Evolutionary conservation across 176 grass and related monocot genomes (phyloP).

Genomic region (Saccharum officinarum): DNA sequence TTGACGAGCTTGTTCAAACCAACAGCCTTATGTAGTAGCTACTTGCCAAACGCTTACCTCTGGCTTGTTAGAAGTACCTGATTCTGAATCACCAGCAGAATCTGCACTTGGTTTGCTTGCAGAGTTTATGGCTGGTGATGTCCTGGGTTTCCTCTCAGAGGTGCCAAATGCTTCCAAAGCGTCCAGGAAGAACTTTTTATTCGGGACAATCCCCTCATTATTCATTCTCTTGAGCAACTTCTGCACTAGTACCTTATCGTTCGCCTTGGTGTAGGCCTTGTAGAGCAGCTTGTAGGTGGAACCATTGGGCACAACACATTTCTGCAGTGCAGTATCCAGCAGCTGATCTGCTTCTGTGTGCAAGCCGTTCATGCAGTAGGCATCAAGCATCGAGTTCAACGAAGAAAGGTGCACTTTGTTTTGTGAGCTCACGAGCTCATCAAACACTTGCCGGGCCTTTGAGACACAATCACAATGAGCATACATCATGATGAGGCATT

Average conservation of each 20-base stretch:
- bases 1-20: not conserved
- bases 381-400: slow-evolving; percentile 82
- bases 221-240: slow-evolving; percentile 81
- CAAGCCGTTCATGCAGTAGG: slow-evolving; percentile 85
- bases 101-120: slow-evolving; percentile 17
- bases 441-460: slow-evolving; percentile 69
- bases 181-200: slow-evolving; percentile 90
- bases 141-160: slow-evolving; percentile 39
- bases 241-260: slow-evolving; percentile 71
- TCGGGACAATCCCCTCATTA: slow-evolving; percentile 76
- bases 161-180: slow-evolving; percentile 74
- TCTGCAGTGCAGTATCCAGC: slow-evolving; percentile 58
- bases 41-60: slow-evolving; percentile 25
- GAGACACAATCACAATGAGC: slow-evolving; percentile 69
- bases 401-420: slow-evolving; percentile 62
- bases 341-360: slow-evolving; percentile 71
- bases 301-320: slow-evolving; percentile 52
- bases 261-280: slow-evolving; percentile 68
- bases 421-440: slow-evolving; percentile 62
- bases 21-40: not conserved
- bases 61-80: slow-evolving; percentile 7
- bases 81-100: slow-evolving; percentile 35
- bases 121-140: slow-evolving; percentile 30
- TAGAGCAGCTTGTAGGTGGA: slow-evolving; percentile 97
- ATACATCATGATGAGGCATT: slow-evolving; percentile 82